Base-by-base conservation (phyloP, 106 monocot species). In the Alisma plantagoaquatica region DNA sequence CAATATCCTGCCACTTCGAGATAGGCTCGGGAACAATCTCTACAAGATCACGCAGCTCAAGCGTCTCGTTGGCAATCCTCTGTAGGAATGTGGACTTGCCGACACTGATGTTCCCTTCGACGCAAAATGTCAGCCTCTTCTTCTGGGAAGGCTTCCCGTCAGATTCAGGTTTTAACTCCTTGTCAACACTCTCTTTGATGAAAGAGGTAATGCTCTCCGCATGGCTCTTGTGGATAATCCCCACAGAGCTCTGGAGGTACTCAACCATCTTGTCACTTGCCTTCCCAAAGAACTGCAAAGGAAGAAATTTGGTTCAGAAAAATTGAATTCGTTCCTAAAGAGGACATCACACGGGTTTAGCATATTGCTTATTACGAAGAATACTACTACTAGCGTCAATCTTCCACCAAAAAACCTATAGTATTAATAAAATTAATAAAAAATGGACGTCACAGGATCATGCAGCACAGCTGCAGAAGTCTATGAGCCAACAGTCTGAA, bases 51-150 rank as follows among this genome's bases (percentile, higher is more conserved):
- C 82, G 79, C 35, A 98, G 56, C 52, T 98, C 98, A 51, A 98
- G 59, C 14, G 98, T 98, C 67, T 98, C 90, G 56, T 98, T 82
- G 16, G 98, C 98, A 55, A 98, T 98, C 53, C 90, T 81, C 57
- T 85, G 90, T 27, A 98, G 60, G 46, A 98, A 98, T 14, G 98
- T 98, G 16, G 85, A 75, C 76, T 98, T 98, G 20, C 89, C 98
- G 47, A 98, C 98, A 65, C 98, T 90, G 31, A 98, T 98, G 52
- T 98, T 96, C 25, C 96, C 96, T 59, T 96, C 96, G 16, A 96
- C 96, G 57, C 96, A 96, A 51, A 96, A 96, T 31, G 90, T 98
- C 2, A 98, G 79, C 64, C 98, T 81, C 54, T 85, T 94, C 80
- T 83, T 85, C 66, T 73, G 78, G 7, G 49, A 21, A 61, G 54